Evolutionary conservation across 768 basidiomycete genomes (phyloP).

Genomic region (Rossbeevera mucosa): DNA sequence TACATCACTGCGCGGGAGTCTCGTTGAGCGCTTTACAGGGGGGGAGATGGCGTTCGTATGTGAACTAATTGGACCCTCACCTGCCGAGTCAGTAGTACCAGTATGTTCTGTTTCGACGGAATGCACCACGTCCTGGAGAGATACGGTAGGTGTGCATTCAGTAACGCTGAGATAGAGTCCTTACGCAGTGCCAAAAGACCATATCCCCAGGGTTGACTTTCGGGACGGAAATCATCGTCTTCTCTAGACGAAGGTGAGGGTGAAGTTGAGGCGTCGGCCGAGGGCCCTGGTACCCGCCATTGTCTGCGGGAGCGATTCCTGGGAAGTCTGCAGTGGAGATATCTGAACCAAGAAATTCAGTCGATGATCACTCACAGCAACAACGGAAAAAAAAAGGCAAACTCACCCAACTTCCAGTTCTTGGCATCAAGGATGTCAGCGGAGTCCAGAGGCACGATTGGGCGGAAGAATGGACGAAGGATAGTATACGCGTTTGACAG

Average conservation of each 20-base stretch:
- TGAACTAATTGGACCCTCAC: constrained; percentile 25
- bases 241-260: constrained; percentile 60
- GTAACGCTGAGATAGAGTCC: constrained; percentile 3
- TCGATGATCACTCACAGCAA: constrained; percentile 17
- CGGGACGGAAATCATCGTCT: constrained; percentile 68
- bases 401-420: constrained; percentile 49
- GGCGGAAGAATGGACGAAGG: constrained; percentile 72
- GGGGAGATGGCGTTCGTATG: background rate
- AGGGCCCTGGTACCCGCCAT: constrained; percentile 35
- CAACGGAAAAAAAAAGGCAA: constrained; percentile 14
- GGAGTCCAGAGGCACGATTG: constrained; percentile 37
- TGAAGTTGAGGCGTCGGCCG: constrained; percentile 51
- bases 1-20: constrained; percentile 57
- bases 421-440: constrained; percentile 43
- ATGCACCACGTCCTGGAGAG: constrained; percentile 40
- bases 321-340: constrained; percentile 47
- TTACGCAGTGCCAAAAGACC: constrained; percentile 71
- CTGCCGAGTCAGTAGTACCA: constrained; percentile 53
- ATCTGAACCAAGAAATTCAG: constrained; percentile 31
- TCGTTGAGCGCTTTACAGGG: background rate
- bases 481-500: constrained; percentile 70
- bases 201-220: constrained; percentile 72
- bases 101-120: constrained; percentile 48
- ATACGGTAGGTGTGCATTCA: background rate
- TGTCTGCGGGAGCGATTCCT: constrained; percentile 34